Percentiles rank a stretch among this genome's conserved stretches.
Evolutionary conservation across 2,329 filamentous ascomycete species (phyloP).

Genomic region (Alternaria tenuissima): DNA sequence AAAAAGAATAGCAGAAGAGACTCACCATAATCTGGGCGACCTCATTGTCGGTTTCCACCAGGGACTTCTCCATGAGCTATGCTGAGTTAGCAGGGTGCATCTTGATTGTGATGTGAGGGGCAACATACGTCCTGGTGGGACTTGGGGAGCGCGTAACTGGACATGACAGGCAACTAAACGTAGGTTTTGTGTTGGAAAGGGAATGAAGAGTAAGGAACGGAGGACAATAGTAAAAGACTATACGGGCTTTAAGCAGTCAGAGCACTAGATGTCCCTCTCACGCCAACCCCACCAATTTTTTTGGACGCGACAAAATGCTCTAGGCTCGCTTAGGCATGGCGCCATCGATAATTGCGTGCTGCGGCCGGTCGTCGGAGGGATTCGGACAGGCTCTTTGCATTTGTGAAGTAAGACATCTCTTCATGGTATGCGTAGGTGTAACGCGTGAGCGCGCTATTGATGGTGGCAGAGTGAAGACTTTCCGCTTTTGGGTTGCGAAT

Average conservation of each 20-base stretch:
- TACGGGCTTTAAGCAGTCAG: conserved; percentile 17
- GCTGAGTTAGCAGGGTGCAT: conserved; percentile 48
- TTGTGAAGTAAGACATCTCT: background rate
- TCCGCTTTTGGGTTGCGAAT: conserved; percentile 9
- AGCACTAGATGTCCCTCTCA: conserved; percentile 11
- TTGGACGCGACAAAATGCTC: conserved; percentile 30
- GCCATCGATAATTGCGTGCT: conserved; percentile 13
- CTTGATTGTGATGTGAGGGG: conserved; percentile 27
- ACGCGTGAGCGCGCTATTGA: background rate
- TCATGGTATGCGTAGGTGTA: background rate
- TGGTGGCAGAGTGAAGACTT: background rate
- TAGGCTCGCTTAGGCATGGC: conserved; percentile 30
- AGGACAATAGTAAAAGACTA: conserved; percentile 8
- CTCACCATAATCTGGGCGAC: conserved; percentile 95
- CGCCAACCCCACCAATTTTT: conserved; percentile 35
- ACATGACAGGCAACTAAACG: conserved; percentile 35
- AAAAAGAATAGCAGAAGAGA: background rate
- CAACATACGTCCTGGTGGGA: conserved; percentile 70
- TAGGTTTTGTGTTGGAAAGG: conserved; percentile 14
- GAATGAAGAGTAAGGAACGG: conserved; percentile 3
- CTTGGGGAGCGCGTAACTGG: conserved; percentile 69
- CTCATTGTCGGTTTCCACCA: conserved; percentile 90
- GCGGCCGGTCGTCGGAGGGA: conserved; percentile 38
- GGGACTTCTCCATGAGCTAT: conserved; percentile 94
- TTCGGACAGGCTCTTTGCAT: conserved; percentile 3